Evolutionary conservation across 768 basidiomycete genomes (phyloP).

Genomic region (Baorangia bicolor): DNA sequence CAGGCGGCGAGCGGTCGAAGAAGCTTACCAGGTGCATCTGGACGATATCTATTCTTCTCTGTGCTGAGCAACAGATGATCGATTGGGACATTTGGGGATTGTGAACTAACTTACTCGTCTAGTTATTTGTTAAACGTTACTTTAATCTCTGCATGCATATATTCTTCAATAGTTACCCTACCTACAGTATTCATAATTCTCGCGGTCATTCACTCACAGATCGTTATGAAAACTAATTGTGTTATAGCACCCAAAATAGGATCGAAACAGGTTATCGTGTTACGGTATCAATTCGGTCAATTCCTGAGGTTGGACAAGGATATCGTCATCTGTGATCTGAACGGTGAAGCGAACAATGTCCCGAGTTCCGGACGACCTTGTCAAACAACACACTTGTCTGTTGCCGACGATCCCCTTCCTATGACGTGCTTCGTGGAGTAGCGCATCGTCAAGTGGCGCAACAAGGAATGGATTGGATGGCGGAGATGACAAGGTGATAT

Average conservation of each 20-base stretch:
- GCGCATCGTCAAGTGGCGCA: slow-evolving; percentile 17
- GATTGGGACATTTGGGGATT: neutral
- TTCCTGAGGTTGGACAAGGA: slow-evolving; percentile 6
- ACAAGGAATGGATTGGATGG: slow-evolving; percentile 11
- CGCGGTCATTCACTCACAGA: neutral
- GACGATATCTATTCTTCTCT: slow-evolving; percentile 53
- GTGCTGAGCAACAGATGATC: slow-evolving; percentile 5
- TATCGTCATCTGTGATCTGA: slow-evolving; percentile 22
- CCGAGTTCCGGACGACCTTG: slow-evolving; percentile 28
- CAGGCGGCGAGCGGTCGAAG: slow-evolving; percentile 73
- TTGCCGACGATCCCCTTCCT: slow-evolving; percentile 18
- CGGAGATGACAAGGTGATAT: slow-evolving; percentile 38
- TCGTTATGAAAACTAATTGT: slow-evolving; percentile 4
- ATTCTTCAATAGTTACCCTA: slow-evolving; percentile 18
- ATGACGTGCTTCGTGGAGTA: slow-evolving; percentile 17
- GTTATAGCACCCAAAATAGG: neutral
- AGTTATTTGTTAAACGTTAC: slow-evolving; percentile 3
- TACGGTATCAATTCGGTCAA: neutral
- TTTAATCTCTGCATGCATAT: slow-evolving; percentile 14
- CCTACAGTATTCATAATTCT: slow-evolving; percentile 11
- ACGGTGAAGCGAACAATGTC: slow-evolving; percentile 21
- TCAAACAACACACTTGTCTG: slow-evolving; percentile 26
- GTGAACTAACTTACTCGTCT: slow-evolving; percentile 20
- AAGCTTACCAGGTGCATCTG: slow-evolving; percentile 53
- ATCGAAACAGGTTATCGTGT: neutral